Base-by-base conservation (phyloP, 1,139 yeast species). In the Kazachstania sp. region DNA sequence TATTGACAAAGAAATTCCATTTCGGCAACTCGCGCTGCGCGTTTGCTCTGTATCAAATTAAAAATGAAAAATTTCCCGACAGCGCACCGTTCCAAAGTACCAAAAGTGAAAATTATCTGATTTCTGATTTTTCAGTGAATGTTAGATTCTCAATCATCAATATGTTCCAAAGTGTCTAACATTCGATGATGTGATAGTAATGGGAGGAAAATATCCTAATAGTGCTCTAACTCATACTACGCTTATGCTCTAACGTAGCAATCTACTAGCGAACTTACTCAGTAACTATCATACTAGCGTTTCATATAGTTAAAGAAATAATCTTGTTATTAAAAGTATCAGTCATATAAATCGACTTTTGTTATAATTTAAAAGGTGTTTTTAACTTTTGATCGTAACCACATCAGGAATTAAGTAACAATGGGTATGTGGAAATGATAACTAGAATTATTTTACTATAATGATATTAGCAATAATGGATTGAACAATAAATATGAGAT, bases 331-430 rank as follows among this genome's bases (percentile, higher is more conserved):
- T 32, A 32, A 15, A 32, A 15, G 19, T 13, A 15, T 9, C 15
- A n/a, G 19, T 32, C 18, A 6, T 9, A 32, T 32, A 13, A 32
- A 32, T 15, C 4, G 20, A 9, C 15, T n/a, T 16, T 15, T 32
- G 9, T 7, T 15, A 13, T 15, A 5, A 15, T 15, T 15, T 32
- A 15, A 32, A 18, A 15, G 7, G 9, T 15, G 18, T 32, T 32
- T 15, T 31, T 6, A 7, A n/a, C 16, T 3, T 31, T 31, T 31
- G 3, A 31, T n/a, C 8, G 15, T 13, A 28, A 59, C 56, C 52
- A 57, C 51, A 54, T 54, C 61, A 61, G 61, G 58, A 59, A 62
- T 55, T 60, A 60, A 57, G 63, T 58, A 61, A 63, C 62, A 61
- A 63, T 63, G 67, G 66, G 66, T 63, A 63, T 61, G 66, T 44